These are phyloP conservation scores for Astrothelium subdiscretum DNA, from an alignment of 495 filamentous ascomycete species.

Conservation along the genomic window DNA sequence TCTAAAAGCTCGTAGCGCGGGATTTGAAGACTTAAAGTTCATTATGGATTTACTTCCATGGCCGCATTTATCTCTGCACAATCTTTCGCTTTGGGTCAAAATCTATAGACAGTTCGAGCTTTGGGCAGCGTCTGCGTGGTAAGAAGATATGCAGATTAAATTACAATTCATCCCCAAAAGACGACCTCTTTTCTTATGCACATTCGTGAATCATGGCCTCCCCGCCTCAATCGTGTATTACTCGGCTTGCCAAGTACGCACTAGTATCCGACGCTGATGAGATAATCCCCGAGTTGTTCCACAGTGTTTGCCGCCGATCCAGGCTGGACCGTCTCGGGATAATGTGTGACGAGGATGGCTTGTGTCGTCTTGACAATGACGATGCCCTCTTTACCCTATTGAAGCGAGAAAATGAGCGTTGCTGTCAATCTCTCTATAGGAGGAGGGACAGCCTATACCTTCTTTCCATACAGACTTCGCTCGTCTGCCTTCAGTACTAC, in stretches of 20 bases:
- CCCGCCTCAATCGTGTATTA: background rate
- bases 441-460: no score
- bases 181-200: background rate
- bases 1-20: no score
- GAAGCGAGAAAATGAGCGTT: no score
- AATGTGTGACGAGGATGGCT: constrained; percentile 77
- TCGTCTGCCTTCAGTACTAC: constrained; percentile 63
- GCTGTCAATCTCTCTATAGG: no score
- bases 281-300: constrained; percentile 63
- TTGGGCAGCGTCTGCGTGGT: background rate
- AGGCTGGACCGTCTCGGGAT: constrained; percentile 56
- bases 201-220: background rate
- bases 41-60: background rate
- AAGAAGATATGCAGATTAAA: background rate
- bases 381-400: constrained; percentile 70
- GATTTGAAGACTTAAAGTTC: no score
- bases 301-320: constrained; percentile 53
- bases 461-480: constrained; percentile 69
- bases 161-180: background rate
- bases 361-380: constrained; percentile 70
- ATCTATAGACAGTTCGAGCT: constrained; percentile 1
- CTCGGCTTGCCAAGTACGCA: background rate
- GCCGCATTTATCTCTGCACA: background rate
- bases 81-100: background rate
- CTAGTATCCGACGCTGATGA: constrained; percentile 60